Conservation (phyloP, 169 alveolate species). For the Eimeria tenella region DNA sequence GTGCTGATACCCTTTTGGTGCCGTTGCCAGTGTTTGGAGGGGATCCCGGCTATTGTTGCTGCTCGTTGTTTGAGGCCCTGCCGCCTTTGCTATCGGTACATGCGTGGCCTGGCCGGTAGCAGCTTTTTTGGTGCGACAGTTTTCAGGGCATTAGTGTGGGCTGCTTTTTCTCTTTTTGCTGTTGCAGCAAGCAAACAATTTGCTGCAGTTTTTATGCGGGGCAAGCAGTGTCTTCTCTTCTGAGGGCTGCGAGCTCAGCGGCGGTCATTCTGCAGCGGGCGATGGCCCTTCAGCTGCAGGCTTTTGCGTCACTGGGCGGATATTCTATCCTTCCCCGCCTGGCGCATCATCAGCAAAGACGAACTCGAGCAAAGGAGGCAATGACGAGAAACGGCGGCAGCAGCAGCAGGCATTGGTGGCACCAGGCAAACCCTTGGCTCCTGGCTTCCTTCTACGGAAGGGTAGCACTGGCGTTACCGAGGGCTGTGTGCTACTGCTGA, state of each 20-base stretch:
- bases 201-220: slow-evolving; percentile 73
- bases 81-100: no score
- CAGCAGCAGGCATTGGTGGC: background rate
- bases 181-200: slow-evolving; percentile 60
- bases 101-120: no score
- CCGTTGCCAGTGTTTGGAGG: background rate
- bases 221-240: slow-evolving; percentile 35
- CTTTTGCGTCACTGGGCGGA: slow-evolving; percentile 60
- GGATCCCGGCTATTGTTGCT: no score
- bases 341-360: slow-evolving; percentile 12
- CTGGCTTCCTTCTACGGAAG: slow-evolving; percentile 28
- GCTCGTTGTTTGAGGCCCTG: no score
- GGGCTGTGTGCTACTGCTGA: slow-evolving; percentile 64
- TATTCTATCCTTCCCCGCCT: slow-evolving; percentile 7
- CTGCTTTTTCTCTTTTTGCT: slow-evolving; percentile 16
- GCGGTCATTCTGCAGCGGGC: slow-evolving; percentile 75
- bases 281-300: slow-evolving; percentile 55
- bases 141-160: background rate
- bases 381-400: background rate
- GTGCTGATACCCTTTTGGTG: background rate
- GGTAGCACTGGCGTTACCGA: slow-evolving; percentile 49
- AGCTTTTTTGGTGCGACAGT: background rate
- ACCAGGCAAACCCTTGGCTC: background rate
- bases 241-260: slow-evolving; percentile 67
- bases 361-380: background rate